These are phyloP conservation scores for Mallotus japonicus DNA, from an alignment of 441 rosid species.

Conservation along the genomic window DNA sequence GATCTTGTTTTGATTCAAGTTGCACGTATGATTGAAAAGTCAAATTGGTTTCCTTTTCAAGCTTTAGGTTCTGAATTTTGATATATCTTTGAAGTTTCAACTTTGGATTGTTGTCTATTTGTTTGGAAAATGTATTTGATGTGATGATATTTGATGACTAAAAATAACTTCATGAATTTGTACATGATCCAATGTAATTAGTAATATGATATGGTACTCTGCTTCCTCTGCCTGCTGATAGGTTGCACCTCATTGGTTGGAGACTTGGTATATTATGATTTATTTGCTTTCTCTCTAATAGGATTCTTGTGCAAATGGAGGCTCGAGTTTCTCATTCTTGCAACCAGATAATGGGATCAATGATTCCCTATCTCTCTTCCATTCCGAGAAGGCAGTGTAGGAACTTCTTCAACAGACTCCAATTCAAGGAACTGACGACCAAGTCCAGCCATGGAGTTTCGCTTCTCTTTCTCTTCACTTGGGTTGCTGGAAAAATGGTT, in stretches of 20 bases:
- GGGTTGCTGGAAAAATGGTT: too few species aligned
- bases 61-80: constrained; percentile 9
- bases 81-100: not conserved
- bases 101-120: not conserved
- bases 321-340: constrained; percentile 38
- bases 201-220: not conserved
- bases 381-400: constrained; percentile 84
- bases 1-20: not conserved
- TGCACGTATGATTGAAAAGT: constrained; percentile 1
- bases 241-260: not conserved
- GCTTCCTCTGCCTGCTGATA: not conserved
- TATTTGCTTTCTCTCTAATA: constrained; percentile 26
- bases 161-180: not conserved
- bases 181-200: too few species aligned
- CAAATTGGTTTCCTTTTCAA: constrained; percentile 3
- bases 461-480: too few species aligned
- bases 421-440: constrained; percentile 64
- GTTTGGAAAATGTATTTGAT: not conserved
- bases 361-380: constrained; percentile 49
- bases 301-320: constrained; percentile 59
- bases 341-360: constrained; percentile 46
- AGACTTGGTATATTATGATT: not conserved
- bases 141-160: not conserved
- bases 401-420: constrained; percentile 84
- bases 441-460: too few species aligned